phyloP scores from a whole-genome alignment of 306 rosid genomes.

The Dicorynia guianensis region DNA sequence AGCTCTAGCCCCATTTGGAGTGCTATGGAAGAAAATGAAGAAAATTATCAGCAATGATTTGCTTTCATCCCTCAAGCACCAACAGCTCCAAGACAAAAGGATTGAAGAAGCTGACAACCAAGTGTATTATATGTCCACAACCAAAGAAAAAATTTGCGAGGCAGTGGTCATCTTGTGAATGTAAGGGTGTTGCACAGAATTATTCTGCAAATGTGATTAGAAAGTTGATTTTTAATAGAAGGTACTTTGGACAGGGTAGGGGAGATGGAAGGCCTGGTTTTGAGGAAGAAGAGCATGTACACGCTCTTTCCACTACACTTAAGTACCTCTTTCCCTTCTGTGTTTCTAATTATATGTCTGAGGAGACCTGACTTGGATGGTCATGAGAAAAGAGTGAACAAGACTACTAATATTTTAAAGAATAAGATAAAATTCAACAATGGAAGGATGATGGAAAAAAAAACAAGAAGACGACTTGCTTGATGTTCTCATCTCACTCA shows the following conservation, averaged over 20 bases:
- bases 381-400: not conserved
- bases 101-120: slow-evolving; percentile 47
- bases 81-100: slow-evolving; percentile 43
- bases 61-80: not conserved
- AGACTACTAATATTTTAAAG: not conserved
- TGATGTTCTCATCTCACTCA: slow-evolving; percentile 48
- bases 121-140: slow-evolving; percentile 30
- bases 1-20: not conserved
- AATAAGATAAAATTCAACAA: slow-evolving; percentile 35
- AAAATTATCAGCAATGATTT: slow-evolving; percentile 21
- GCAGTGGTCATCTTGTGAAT: not conserved
- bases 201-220: slow-evolving; percentile 38
- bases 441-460: slow-evolving; percentile 44
- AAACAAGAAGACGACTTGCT: slow-evolving; percentile 43
- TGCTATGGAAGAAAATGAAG: slow-evolving; percentile 46
- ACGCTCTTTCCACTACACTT: slow-evolving; percentile 21
- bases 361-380: slow-evolving; percentile 41
- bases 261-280: slow-evolving; percentile 48
- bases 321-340: slow-evolving; percentile 37
- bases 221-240: slow-evolving; percentile 41
- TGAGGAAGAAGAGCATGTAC: slow-evolving; percentile 45
- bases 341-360: slow-evolving; percentile 48
- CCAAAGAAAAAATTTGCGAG: not conserved
- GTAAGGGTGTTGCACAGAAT: slow-evolving; percentile 23
- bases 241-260: slow-evolving; percentile 43